Conservation (phyloP, 805 yeast genomes). For the Metschnikowia proteae region DNA sequence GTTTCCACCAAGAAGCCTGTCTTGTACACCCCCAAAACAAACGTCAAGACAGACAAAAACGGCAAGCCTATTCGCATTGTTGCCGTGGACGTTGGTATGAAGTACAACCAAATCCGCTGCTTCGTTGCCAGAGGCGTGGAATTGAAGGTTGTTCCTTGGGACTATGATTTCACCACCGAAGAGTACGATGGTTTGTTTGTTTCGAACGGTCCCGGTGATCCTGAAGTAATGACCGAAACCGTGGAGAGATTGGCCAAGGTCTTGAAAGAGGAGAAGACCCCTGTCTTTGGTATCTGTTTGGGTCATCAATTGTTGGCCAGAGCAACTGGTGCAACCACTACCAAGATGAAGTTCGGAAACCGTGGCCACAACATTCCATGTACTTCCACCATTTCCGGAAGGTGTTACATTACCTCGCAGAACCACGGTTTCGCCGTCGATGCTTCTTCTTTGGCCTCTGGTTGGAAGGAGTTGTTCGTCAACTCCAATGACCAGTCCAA, state of each 20-base stretch:
- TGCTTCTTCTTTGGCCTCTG: conserved; percentile 61
- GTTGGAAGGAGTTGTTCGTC: conserved; percentile 93
- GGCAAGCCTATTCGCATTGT: conserved; percentile 80
- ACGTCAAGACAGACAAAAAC: conserved; percentile 52
- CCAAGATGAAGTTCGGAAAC: conserved; percentile 94
- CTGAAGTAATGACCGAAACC: conserved; percentile 72
- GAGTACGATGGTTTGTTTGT: conserved; percentile 92
- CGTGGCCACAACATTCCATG: conserved; percentile 99
- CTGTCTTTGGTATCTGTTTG: conserved; percentile 95
- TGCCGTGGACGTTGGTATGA: conserved; percentile 97
- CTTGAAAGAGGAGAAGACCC: conserved; percentile 66
- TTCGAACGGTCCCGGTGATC: conserved; percentile 99
- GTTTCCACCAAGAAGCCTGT: conserved; percentile 80
- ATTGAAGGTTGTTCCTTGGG: conserved; percentile 92
- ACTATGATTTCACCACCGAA: conserved; percentile 77
- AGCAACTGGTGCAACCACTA: conserved; percentile 91
- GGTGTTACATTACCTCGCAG: conserved; percentile 98
- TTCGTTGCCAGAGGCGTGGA: conserved; percentile 96
- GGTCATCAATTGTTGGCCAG: conserved; percentile 97
- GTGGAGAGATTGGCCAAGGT: conserved; percentile 57
- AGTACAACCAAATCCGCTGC: conserved; percentile 95
- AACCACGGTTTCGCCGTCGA: conserved; percentile 99
- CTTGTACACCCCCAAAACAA: conserved; percentile 66
- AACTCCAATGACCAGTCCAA: conserved; percentile 96
- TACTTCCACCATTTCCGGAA: conserved; percentile 82